Base-by-base conservation (phyloP, 257 asterid species). In the Przewalskia tangutica region DNA sequence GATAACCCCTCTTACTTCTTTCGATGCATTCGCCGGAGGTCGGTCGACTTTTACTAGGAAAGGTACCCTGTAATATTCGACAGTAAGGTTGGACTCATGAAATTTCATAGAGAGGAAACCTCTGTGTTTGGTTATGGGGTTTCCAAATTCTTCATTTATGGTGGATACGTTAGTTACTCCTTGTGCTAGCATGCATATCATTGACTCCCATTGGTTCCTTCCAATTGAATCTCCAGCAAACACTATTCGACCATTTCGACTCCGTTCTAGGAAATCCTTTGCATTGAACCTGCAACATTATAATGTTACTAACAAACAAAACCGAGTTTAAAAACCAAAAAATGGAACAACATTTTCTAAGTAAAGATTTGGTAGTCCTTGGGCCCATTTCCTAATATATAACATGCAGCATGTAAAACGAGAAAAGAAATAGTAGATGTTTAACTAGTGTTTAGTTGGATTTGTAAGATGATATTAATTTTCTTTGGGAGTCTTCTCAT, bases 161-260 rank as follows among this genome's bases (percentile, higher is more conserved):
- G 85, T 87, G 60, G 98, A 88, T 5, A 53, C 56, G 79, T 95
- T 92, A 0, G 92, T 80, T 53, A 88, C 94, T 14, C 97, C 98
- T 86, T 86, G 93, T 7, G 93, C 84, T 18, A 94, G 87, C 98
- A 94, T 89, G 92, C 99, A 96, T 68, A 93, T 63, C 71, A 96
- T 82, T 36, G 99, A 96, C 7, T 96, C 99, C 99, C 98, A 96
- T 82, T 96, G 99, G 93, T 96, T 96, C 84, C 99, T 85, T 40
- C 91, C 95, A 4, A 94, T 96, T 64, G 99, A 96, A 84, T 96
- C 99, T 2, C 99, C 99, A 1, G 95, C 97, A 17, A 94, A 94
- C 59, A 96, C 95, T 53, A 96, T 85, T 34, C 98, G 87, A 0
- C 93, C 86, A 60, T 90, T 87, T 8, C 86, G 85, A 70, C 84